Conservation (phyloP, 495 filamentous ascomycete species). For the Elasticomyces elasticus region DNA sequence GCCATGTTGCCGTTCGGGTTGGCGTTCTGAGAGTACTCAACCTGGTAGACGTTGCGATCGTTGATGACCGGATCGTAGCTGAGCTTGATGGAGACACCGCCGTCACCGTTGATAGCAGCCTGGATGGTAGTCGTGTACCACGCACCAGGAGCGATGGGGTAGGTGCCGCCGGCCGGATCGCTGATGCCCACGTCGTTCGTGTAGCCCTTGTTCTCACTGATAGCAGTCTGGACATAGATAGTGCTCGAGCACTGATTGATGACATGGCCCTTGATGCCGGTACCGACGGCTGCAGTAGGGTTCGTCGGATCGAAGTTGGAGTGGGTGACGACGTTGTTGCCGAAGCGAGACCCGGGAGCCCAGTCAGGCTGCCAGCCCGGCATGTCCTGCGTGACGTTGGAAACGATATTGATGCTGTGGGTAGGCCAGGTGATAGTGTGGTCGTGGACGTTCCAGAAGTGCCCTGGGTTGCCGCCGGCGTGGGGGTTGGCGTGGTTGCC, state of each 20-base stretch:
- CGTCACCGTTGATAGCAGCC: not conserved
- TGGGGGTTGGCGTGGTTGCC: not conserved
- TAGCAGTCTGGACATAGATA: not conserved
- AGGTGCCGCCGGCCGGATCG: not conserved
- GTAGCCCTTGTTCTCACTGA: not conserved
- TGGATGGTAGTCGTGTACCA: not conserved
- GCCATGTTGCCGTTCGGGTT: not conserved
- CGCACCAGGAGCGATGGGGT: not conserved
- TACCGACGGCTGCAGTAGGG: not conserved
- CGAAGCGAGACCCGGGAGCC: not conserved
- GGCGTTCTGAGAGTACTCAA: not conserved
- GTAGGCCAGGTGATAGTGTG: not conserved
- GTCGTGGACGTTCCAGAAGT: not conserved
- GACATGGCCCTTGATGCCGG: slow-evolving; percentile 1
- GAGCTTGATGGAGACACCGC: slow-evolving; percentile 4
- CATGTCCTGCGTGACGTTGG: not conserved
- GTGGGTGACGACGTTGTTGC: not conserved
- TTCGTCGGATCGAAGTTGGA: not conserved
- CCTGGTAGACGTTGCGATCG: not conserved
- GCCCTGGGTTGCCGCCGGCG: not conserved
- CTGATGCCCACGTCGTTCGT: not conserved
- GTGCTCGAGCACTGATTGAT: not conserved
- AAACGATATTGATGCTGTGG: not conserved
- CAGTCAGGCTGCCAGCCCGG: not conserved
- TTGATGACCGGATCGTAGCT: not conserved